Base-by-base conservation (phyloP, 331 rosid species). In the Ulmus americana region DNA sequence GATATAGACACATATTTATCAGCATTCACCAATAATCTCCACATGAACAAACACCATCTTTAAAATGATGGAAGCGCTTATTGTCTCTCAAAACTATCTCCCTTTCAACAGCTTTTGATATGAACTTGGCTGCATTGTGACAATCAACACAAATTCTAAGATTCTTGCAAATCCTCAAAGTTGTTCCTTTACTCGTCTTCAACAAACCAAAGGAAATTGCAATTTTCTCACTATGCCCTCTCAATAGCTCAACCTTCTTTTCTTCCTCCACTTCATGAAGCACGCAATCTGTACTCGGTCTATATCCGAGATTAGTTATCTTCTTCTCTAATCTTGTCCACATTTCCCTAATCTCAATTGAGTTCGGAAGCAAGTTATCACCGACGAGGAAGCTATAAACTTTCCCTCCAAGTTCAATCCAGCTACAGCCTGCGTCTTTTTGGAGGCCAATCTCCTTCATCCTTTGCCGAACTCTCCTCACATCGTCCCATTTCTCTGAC, bases 61-160 rank as follows among this genome's bases (percentile, higher is more conserved):
- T 85, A 63, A 90, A 90, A 80, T 81, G 95, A 73, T 85, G 97
- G 66, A 90, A 90, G 18, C 88, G 87, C 75, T 83, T 87, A 78
- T 82, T 87, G 76, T 88, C 97, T 78, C 97, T 81, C 48, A 91
- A 78, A 62, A 88, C 10, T 52, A 85, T 88, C 71, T 84, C 90
- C 66, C 84, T 81, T 73, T 74, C 61, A 35, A 72, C 85, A 71
- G 76, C 89, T 74, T 80, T 84, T 0, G 95, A 82, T 74, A 81
- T 79, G 5, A 82, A 69, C 78, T 86, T 91, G 48, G 87, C 86
- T 3, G 95, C 95, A 80, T 77, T 84, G 70, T 90, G 97, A 74
- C 95, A 90, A 61, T 85, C 97, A 46, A 78, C 65, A 65, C 97
- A 90, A 48, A 90, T 84, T 40, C 95, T 81, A 67, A 90, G 77